Conservation (phyloP, 345 rosid species). For the Noccaea bulbosa region DNA sequence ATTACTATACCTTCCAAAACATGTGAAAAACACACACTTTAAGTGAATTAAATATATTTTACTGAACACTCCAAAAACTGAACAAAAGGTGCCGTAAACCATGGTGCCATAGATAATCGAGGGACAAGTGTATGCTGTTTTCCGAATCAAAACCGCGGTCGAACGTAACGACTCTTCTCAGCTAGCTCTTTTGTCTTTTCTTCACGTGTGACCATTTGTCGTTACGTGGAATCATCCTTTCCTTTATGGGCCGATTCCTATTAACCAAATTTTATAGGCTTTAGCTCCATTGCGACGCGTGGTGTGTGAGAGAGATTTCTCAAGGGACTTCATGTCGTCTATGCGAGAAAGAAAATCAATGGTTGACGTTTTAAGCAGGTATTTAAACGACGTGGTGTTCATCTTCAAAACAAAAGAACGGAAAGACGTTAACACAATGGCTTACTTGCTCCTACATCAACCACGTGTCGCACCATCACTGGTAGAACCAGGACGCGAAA, state of each 20-base stretch:
- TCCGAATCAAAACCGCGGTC: constrained; percentile 19
- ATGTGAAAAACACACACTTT: constrained; percentile 2
- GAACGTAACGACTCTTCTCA: background rate
- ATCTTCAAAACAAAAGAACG: background rate
- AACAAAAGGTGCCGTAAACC: background rate
- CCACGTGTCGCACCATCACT: constrained; percentile 39
- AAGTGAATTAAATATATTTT: background rate
- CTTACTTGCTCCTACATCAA: constrained; percentile 20
- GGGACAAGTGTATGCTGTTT: too few relatives aligned
- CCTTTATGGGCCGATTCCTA: background rate
- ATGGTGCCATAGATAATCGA: too few relatives aligned
- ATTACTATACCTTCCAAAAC: background rate
- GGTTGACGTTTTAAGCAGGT: background rate
- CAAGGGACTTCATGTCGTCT: constrained; percentile 18
- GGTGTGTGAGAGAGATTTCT: background rate
- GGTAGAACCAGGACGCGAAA: constrained; percentile 27
- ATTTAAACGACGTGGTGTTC: constrained; percentile 4
- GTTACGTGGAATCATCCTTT: too few relatives aligned
- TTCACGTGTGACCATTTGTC: constrained; percentile 1
- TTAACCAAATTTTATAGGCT: background rate
- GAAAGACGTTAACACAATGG: constrained; percentile 3
- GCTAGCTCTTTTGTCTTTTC: too few relatives aligned
- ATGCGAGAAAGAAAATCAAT: background rate
- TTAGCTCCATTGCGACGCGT: background rate
- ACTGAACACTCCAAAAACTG: background rate